A percentile compares a stretch with the other conserved stretches of the same genome.
Conservation (phyloP, 2,329 filamentous ascomycete genomes). For the Malbranchea zuffiana region DNA sequence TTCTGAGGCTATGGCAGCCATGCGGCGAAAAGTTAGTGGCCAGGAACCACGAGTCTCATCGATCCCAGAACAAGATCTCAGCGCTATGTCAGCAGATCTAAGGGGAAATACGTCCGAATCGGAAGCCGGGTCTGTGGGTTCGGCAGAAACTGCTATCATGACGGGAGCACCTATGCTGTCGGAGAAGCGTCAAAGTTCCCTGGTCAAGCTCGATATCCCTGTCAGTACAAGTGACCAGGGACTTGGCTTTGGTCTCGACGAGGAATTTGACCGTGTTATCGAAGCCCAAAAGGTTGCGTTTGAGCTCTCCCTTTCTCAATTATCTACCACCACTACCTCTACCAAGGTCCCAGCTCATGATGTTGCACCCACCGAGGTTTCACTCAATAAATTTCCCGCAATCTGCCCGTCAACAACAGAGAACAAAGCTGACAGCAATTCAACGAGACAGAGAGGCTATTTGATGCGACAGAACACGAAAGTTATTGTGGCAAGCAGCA, state of each 20-base stretch:
- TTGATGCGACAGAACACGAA: slow-evolving; percentile 98
- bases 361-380: slow-evolving; percentile 20
- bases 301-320: slow-evolving; percentile 34
- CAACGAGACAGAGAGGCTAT: slow-evolving; percentile 78
- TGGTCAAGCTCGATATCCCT: slow-evolving; percentile 73
- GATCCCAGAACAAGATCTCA: slow-evolving; percentile 1
- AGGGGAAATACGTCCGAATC: slow-evolving; percentile 3
- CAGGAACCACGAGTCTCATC: slow-evolving; percentile 41
- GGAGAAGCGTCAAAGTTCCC: slow-evolving; percentile 54
- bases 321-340: slow-evolving; percentile 16
- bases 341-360: slow-evolving; percentile 3
- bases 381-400: slow-evolving; percentile 24
- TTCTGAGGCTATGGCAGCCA: slow-evolving; percentile 70
- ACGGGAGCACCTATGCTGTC: neutral
- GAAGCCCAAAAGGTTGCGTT: slow-evolving; percentile 89
- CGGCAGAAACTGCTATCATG: slow-evolving; percentile 1
- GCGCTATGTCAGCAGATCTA: neutral
- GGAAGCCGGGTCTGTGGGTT: neutral
- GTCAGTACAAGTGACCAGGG: slow-evolving; percentile 55
- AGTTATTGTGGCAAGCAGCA: slow-evolving; percentile 77
- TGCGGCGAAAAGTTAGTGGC: slow-evolving; percentile 72
- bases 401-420: too few species aligned
- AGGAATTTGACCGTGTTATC: slow-evolving; percentile 90
- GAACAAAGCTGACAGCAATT: slow-evolving; percentile 51
- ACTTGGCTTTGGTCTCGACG: slow-evolving; percentile 73